Evolutionary conservation across 139 green algal species (phyloP).

Genomic region (Penium margaritaceum): DNA sequence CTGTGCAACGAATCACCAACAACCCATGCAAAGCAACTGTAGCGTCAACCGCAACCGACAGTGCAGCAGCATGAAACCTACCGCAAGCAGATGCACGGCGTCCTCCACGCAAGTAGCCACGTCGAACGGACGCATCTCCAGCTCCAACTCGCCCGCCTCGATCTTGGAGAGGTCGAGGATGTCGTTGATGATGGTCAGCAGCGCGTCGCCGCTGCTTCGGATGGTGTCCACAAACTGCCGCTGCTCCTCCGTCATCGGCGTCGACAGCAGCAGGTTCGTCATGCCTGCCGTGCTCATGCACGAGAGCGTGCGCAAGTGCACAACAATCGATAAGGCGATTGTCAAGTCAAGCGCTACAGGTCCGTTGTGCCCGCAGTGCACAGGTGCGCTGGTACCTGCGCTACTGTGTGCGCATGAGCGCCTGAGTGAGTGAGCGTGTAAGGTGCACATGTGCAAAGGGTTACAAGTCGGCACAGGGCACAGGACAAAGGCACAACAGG

Average conservation of each 20-base stretch:
- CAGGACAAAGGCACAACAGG: no score
- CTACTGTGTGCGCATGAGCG: no score
- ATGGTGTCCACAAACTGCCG: neutral
- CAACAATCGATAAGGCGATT: no score
- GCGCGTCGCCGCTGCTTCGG: neutral
- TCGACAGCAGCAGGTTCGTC: conserved; percentile 18
- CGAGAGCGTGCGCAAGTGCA: no score
- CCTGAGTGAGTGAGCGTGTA: no score
- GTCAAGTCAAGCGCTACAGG: no score
- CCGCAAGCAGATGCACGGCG: conserved; percentile 14
- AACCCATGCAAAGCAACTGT: neutral
- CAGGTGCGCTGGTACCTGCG: no score
- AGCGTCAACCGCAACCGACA: neutral
- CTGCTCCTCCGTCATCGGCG: conserved; percentile 17
- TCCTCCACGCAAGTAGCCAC: neutral
- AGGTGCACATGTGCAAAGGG: no score
- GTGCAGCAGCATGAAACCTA: neutral
- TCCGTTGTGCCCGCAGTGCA: no score
- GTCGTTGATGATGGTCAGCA: conserved; percentile 42
- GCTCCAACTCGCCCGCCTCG: neutral
- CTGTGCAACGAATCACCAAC: neutral
- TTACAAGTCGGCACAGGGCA: no score
- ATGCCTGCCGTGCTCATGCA: no score
- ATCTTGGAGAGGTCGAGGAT: conserved; percentile 24
- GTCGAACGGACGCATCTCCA: neutral